Base-by-base conservation (phyloP, 192 early-diverging fungal species). In the Coemansia pectinata region DNA sequence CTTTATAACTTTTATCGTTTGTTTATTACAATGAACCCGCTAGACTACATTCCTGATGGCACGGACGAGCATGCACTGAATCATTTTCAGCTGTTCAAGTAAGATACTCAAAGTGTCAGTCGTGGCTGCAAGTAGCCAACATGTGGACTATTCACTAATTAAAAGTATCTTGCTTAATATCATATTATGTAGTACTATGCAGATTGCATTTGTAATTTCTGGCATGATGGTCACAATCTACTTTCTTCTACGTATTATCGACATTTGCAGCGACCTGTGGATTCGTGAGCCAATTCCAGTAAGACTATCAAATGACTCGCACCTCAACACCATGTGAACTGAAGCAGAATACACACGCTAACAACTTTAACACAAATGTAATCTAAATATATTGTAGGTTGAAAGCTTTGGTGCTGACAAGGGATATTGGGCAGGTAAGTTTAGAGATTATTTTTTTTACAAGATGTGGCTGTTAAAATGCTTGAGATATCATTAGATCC, bases 351-450 rank as follows among this genome's bases (percentile, higher is more conserved):
- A 14, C 1, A 4, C 4, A 19, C 17, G 21, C 19, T 61, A 61
- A 34, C n/a, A 36, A 21, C 36, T 19, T 40, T 2, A 5, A 11
- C 19, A 11, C 39, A 14, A 17, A 14, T 8, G 25, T 3, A 14
- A 17, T 40, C 19, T 38, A n/a, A 23, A n/a, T 39, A 25, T 29
- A 29, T 59, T n/a, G 7, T 76, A 78, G 77, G 42, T 83, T 23
- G 62, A 71, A 31, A 73, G 74, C 14, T 85, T 85, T 79, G 84
- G 84, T 8, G 77, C 73, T 2, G 57, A 71, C 36, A 72, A 82
- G 33, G 80, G 84, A 21, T 67, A 59, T 40, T 85, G 84, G 84
- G 84, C 84, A 70, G 91, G 79, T 77, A 82, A 63, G 74, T n/a
- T 6, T 40, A 61, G 7, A 38, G 9, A 9, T 23, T 44, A 34